Evolutionary conservation across 352 stramenopile species (phyloP).

Genomic region (Phytophthora constricta): DNA sequence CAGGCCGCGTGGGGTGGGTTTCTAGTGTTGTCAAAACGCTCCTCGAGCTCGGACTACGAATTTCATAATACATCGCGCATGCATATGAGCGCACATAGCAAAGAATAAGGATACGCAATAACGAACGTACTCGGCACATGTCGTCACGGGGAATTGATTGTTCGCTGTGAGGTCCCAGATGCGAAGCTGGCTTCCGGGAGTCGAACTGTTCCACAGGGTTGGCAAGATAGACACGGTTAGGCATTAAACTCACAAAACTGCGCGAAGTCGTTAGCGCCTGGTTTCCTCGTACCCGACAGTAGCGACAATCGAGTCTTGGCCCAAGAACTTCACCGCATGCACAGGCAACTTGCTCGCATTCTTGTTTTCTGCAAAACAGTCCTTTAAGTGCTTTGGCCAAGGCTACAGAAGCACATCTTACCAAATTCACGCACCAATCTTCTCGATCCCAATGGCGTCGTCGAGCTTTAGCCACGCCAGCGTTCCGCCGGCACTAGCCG

Average conservation of each 20-base stretch:
- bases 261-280: too few species aligned
- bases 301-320: slow-evolving; percentile 66
- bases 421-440: slow-evolving; percentile 45
- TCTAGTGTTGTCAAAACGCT: slow-evolving; percentile 66
- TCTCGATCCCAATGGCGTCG: slow-evolving; percentile 51
- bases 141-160: slow-evolving; percentile 60
- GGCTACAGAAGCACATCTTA: neutral
- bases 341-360: slow-evolving; percentile 60
- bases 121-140: slow-evolving; percentile 58
- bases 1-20: slow-evolving; percentile 78
- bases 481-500: slow-evolving; percentile 55
- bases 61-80: neutral
- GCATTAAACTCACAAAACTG: too few species aligned
- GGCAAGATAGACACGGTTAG: too few species aligned
- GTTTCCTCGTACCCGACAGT: slow-evolving; percentile 73
- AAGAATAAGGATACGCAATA: neutral
- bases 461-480: slow-evolving; percentile 78
- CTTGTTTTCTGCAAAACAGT: slow-evolving; percentile 49
- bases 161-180: slow-evolving; percentile 78
- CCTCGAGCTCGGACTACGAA: slow-evolving; percentile 41
- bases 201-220: slow-evolving; percentile 47
- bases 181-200: slow-evolving; percentile 66
- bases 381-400: neutral
- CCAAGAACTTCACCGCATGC: slow-evolving; percentile 78
- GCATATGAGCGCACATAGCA: neutral